A percentile compares a stretch with the other conserved stretches of the same genome.
Conservation (phyloP, 163 green algal genomes). For the Scenedesmus sp. region DNA sequence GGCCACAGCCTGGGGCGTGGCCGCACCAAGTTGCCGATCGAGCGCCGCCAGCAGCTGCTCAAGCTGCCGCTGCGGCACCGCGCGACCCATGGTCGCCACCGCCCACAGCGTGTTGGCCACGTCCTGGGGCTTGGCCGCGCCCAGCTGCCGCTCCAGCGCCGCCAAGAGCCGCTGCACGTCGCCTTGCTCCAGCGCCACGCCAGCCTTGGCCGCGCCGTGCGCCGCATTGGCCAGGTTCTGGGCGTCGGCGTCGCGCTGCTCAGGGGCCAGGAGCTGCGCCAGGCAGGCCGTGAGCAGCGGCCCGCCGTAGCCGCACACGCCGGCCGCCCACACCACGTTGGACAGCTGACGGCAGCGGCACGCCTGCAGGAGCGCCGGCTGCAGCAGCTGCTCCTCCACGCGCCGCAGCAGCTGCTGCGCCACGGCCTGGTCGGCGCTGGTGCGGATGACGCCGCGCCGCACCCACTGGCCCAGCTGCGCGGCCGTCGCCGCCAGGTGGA, state of each 20-base stretch:
- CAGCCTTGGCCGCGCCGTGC: not conserved
- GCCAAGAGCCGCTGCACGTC: not conserved
- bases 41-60: not conserved
- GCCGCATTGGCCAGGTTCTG: constrained; percentile 10
- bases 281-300: not conserved
- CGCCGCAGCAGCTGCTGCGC: not conserved
- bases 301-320: not conserved
- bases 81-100: not conserved
- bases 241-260: not conserved
- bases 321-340: constrained; percentile 18
- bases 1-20: not conserved
- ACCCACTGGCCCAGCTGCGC: too few species aligned
- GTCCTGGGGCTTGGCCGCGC: not conserved
- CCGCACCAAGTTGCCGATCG: not conserved
- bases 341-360: not conserved
- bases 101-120: not conserved
- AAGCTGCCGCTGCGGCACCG: not conserved
- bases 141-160: not conserved
- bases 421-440: not conserved
- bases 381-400: not conserved
- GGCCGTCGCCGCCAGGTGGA: too few species aligned
- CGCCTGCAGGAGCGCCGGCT: not conserved
- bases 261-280: not conserved
- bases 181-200: not conserved
- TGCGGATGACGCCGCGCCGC: too few species aligned